Evolutionary conservation across 306 rosid genomes (phyloP), one percentile per base, ranked within the genome.

Genomic region (Pterocarpus santalinus): DNA sequence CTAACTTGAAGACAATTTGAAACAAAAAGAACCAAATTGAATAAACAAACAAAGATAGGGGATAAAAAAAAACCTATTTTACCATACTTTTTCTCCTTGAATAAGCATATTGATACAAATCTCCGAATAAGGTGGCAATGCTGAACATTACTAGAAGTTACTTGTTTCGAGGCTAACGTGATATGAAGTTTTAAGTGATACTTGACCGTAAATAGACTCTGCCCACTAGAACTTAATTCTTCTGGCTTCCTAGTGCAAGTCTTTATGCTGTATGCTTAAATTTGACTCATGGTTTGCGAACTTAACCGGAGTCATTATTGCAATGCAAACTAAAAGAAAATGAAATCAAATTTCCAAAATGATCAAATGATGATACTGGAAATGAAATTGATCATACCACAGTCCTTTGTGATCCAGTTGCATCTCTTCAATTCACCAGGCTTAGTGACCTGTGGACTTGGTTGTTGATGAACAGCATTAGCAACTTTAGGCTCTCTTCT

Each of bases 341-440:
- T 62, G 56, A 72, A 64, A 65, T 1, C 8, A 17, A 38, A 75
- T 53, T 11, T 14, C 16, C 3, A 57, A 32, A 41, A 35, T 9
- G 2, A 65, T 56, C 7, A 65, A 17, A 0, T 28, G 22, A 28
- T 1, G 16, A 30, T 32, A 43, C 11, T 5, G 7, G 10, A 17
- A 74, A 52, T 72, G 35, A 61, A 32, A 32, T 62, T 28, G 7
- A 41, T 10, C 81, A 73, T 82, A 89, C 95, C 95, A 69, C 91
- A 81, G 39, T 73, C 89, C 62, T 84, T 83, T 55, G 90, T 89
- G 68, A 91, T 89, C 95, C 95, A 91, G 41, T 91, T 87, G 84
- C 92, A 91, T 77, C 95, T 87, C 77, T 61, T 89, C 76, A 87
- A 69, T 41, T 91, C 91, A 17, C 78, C 90, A 43, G 83, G 46